Base-by-base conservation (phyloP, 169 alveolate species). In the Cryptosporidium canis region DNA sequence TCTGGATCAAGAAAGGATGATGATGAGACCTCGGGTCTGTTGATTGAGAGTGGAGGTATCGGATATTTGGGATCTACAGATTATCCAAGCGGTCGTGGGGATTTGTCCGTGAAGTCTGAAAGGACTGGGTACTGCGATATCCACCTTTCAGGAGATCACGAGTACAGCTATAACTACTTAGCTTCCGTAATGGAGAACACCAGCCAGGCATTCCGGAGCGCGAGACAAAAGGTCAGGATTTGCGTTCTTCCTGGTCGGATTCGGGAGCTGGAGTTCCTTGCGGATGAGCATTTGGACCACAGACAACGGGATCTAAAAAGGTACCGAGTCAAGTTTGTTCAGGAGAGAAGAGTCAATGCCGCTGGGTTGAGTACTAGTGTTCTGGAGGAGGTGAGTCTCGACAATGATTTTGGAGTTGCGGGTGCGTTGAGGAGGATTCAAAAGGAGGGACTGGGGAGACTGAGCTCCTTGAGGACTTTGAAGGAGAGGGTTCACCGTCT, bases 151-250 rank as follows among this genome's bases (percentile, higher is more conserved):
- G 18, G 18, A 45, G 77, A 65, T 35, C 14, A 9, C 39, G 58
- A 35, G n/a, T 71, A 55, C n/a, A 55, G 61, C 24, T 77, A 77
- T 45, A 77, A 63, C 44, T 77, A 77, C 48, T 55, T 77, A 44
- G 87, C 87, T 12, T 77, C 87, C 31, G 87, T 77, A 4, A 77
- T 77, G 71, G 87, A 77, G 14, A 61, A 77, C 44, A 29, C 68
- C 12, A n/a, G 44, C 33, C 35, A 18, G 1, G 65, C 45, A 18
- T 77, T 58, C 44, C n/a, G 27, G 11, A 31, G 8, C 14, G 87
- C 87, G 11, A 77, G 87, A 43, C 44, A 77, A 77, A 77, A 63
- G 12, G 63, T 77, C n/a, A 77, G n/a, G 18, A 58, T 77, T 12
- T 44, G 55, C 21, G 68, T 70, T 14, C 9, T 31, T 1, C 84